Evolutionary conservation across 805 yeast genomes (phyloP), one percentile per base, ranked within the genome.

Genomic region (Kodamaea laetipori): DNA sequence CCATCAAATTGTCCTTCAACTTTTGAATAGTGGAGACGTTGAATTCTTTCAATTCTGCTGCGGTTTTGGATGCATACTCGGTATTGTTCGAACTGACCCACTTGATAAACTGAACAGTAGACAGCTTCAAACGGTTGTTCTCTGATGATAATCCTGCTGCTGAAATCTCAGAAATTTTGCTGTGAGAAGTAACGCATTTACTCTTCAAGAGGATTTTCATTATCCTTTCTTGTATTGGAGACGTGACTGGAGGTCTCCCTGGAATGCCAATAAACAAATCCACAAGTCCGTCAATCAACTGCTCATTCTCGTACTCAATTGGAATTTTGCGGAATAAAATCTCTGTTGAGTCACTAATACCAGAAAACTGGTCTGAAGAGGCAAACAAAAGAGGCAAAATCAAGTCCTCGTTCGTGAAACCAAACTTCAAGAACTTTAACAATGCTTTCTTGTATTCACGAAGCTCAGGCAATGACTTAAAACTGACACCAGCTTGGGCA

Each of bases 401-500:
- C 19, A 76, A 55, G 13, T 60, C 41, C 2, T 58, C 55, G 4
- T 67, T 68, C n/a, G 66, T 53, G 37, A 74, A 69, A 0, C 76
- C 77, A 1, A 45, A 65, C 50, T 41, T 77, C 63, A 47, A 68
- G 39, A 57, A 84, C 63, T 52, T 71, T 52, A 47, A 49, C 11
- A 69, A 50, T 4, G 56, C 46, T 2, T 37, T 41, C 47, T 70
- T 71, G 13, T 65, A 58, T 1, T 39, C 41, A 9, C 45, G 49
- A 32, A 87, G 60, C 13, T 76, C 79, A 0, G 71, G 71, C 4
- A 68, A 64, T 1, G 66, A 46, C 41, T 77, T 77, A 54, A 77
- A 81, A 0, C 76, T 60, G 0, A 81, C 77, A 19, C 90, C 92
- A 2, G 92, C 88, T 49, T 78, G 78, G 42, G 72, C 74, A 0